Percentiles rank a stretch among this genome's conserved stretches.
Conservation (phyloP, 2,329 filamentous ascomycete species). For the Aspergillus floridensis region DNA sequence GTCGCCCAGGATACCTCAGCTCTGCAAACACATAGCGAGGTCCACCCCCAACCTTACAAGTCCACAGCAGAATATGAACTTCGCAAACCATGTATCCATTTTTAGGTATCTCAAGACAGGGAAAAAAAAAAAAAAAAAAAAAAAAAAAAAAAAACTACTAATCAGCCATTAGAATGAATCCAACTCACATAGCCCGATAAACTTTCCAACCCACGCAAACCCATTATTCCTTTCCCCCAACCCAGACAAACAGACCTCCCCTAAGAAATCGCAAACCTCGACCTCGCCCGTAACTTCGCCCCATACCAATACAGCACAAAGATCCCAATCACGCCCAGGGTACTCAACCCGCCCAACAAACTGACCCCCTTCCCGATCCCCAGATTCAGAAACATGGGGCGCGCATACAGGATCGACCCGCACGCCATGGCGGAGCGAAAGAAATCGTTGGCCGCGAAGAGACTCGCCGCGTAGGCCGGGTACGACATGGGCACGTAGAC, state of each 20-base stretch:
- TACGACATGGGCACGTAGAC: conserved; percentile 29
- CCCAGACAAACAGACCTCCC: background rate
- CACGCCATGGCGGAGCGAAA: conserved; percentile 26
- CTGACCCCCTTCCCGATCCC: conserved; percentile 27
- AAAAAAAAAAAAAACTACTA: no score
- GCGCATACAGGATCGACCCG: conserved; percentile 31
- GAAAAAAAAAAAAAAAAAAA: no score
- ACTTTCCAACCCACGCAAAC: no score
- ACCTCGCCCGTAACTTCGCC: background rate
- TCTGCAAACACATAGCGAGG: no score
- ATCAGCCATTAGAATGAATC: no score
- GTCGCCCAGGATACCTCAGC: no score
- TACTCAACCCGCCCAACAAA: conserved; percentile 24
- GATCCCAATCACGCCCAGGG: background rate
- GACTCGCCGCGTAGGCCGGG: conserved; percentile 22
- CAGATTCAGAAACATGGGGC: conserved; percentile 25
- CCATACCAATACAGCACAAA: background rate
- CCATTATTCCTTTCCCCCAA: no score
- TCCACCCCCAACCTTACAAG: no score
- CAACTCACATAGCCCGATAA: no score
- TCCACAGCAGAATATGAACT: no score
- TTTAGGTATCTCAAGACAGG: no score
- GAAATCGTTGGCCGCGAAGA: conserved; percentile 35
- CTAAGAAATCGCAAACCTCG: background rate
- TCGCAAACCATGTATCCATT: no score